Base-by-base conservation (phyloP, 805 yeast species). In the Kurtzmaniella cleridarum region DNA sequence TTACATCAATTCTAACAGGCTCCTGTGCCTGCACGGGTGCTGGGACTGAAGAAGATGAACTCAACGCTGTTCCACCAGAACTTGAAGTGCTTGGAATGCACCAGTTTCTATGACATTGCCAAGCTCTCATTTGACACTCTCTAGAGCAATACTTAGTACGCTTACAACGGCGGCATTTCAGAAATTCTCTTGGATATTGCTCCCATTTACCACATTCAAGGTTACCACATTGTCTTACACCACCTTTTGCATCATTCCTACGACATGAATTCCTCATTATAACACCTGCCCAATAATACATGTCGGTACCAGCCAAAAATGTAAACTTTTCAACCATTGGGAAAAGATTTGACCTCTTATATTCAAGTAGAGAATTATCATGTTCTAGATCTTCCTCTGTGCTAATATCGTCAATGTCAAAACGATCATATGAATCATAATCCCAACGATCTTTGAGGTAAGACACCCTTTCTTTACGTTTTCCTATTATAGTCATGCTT, bases 211-310 rank as follows among this genome's bases (percentile, higher is more conserved):
- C 97, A 64, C 98, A 91, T 20, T 79, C 84, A 49, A 89, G 84
- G 57, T 82, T 83, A 1, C 97, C 96, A 61, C 98, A 91, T 62
- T 93, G 98, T 38, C 98, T 74, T 24, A 91, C 84, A 1, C 97
- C 96, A 13, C 91, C 91, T 41, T 83, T 75, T 32, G 73, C 59
- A 54, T 90, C 97, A 57, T 91, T 93, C 53, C 90, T 81, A 41
- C 97, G 76, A 57, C 96, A 91, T 1, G 96, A 89, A 59, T 93
- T 93, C 40, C 98, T 73, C 90, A 93, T 93, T 30, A 90, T 88
- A n/a, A 91, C 95, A 3, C 96, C 93, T 2, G 97, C 87, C 98
- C 98, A 91, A 60, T 90, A 89, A 49, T 84, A 82, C 70, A 89
- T 79, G 49, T 90, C 96, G 32, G 81, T 76, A 3, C 87, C 78